Percentiles rank a stretch among this genome's conserved stretches.
These are phyloP conservation scores for Pichia cephalocereana DNA, from an alignment of 805 yeast genomes.

Conservation along the genomic window DNA sequence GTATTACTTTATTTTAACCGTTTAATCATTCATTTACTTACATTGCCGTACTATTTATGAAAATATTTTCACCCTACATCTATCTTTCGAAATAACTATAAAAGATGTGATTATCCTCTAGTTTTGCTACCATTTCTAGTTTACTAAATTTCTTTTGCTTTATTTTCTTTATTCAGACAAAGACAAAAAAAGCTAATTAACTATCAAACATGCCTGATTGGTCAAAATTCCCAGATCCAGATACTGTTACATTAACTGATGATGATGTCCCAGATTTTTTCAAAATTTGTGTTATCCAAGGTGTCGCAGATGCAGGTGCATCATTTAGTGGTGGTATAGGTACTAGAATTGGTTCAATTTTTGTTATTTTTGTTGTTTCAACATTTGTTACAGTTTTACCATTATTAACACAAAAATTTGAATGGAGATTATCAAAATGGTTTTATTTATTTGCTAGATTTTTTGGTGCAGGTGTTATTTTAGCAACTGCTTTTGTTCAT, in stretches of 20 bases:
- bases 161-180: too few relatives aligned
- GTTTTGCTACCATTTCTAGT: not conserved
- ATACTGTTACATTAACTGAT: constrained; percentile 7
- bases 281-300: constrained; percentile 15
- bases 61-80: too few relatives aligned
- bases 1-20: too few relatives aligned
- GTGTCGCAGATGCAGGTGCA: constrained; percentile 12
- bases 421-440: constrained; percentile 43
- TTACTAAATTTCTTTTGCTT: too few relatives aligned
- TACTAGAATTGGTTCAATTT: constrained; percentile 47
- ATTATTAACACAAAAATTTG: constrained; percentile 41
- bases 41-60: too few relatives aligned
- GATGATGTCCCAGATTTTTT: constrained; percentile 12
- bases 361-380: constrained; percentile 48
- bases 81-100: too few relatives aligned
- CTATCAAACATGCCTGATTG: constrained; percentile 7
- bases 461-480: constrained; percentile 73
- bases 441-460: constrained; percentile 56
- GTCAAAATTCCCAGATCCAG: constrained; percentile 7
- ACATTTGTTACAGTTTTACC: constrained; percentile 50
- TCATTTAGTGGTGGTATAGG: constrained; percentile 20
- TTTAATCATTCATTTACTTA: too few relatives aligned
- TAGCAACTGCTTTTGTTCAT: constrained; percentile 74
- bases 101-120: too few relatives aligned
- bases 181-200: too few relatives aligned